These are phyloP conservation scores for Dothideomycetes sp. DNA, from an alignment of 2,329 filamentous ascomycete species.

Conservation along the genomic window DNA sequence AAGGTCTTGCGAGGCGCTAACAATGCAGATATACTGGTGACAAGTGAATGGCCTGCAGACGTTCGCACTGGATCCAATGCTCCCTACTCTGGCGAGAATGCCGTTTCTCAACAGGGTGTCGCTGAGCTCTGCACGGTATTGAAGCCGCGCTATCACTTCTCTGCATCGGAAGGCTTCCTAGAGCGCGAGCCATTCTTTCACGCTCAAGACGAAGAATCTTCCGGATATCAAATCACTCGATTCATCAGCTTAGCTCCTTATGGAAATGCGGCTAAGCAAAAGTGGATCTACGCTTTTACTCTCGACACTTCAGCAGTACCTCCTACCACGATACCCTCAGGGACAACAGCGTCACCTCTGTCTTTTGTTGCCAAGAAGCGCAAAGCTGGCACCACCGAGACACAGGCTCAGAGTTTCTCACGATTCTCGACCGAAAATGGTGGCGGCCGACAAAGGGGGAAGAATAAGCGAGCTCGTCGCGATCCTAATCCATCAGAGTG, in stretches of 20 bases:
- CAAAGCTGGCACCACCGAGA: slow-evolving; percentile 25
- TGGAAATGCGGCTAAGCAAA: slow-evolving; percentile 67
- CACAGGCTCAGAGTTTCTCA: slow-evolving; percentile 34
- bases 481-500: slow-evolving; percentile 58
- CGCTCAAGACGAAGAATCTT: slow-evolving; percentile 41
- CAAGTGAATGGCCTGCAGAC: slow-evolving; percentile 71
- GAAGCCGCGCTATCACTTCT: slow-evolving; percentile 88
- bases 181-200: slow-evolving; percentile 92
- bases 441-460: slow-evolving; percentile 33
- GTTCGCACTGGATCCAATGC: slow-evolving; percentile 62
- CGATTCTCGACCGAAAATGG: slow-evolving; percentile 42
- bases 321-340: slow-evolving; percentile 53
- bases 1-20: slow-evolving; percentile 67
- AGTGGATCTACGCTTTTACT: slow-evolving; percentile 62
- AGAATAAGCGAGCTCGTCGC: slow-evolving; percentile 31
- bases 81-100: slow-evolving; percentile 37
- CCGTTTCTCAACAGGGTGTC: slow-evolving; percentile 53
- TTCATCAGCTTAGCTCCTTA: slow-evolving; percentile 83
- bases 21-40: slow-evolving; percentile 76
- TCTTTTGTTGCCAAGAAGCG: slow-evolving; percentile 48
- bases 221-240: slow-evolving; percentile 59
- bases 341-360: slow-evolving; percentile 70
- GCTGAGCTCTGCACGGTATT: slow-evolving; percentile 69
- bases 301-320: slow-evolving; percentile 56
- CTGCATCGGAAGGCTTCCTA: slow-evolving; percentile 64